Percentiles rank a stretch among this genome's conserved stretches.
phyloP scores from a whole-genome alignment of 2,329 filamentous ascomycete species.

The Eutypella sp. region DNA sequence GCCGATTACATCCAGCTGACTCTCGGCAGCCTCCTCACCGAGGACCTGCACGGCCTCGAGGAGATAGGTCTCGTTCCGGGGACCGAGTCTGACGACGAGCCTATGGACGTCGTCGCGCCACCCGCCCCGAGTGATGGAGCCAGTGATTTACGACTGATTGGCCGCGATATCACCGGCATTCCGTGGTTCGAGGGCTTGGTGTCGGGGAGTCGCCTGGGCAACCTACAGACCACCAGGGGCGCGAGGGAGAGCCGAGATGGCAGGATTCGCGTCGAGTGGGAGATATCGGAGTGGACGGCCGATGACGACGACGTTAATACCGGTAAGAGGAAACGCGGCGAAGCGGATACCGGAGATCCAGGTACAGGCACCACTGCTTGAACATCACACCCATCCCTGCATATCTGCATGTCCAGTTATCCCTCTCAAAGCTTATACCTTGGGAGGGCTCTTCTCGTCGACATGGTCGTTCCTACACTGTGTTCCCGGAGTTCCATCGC shows the following conservation, averaged over 20 bases:
- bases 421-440: background rate
- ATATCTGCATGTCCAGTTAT: background rate
- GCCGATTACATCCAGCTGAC: conserved; percentile 77
- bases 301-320: conserved; percentile 29
- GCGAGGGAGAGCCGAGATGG: conserved; percentile 54
- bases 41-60: conserved; percentile 68
- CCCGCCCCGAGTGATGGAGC: conserved; percentile 26
- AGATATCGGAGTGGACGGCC: conserved; percentile 69
- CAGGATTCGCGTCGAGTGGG: conserved; percentile 69
- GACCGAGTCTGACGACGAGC: conserved; percentile 21
- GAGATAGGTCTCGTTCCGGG: conserved; percentile 68
- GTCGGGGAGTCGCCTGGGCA: conserved; percentile 67
- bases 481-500: no score
- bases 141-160: conserved; percentile 27
- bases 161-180: conserved; percentile 63
- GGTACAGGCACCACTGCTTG: conserved; percentile 4
- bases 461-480: no score
- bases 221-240: conserved; percentile 57
- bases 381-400: background rate
- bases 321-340: conserved; percentile 50
- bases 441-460: no score
- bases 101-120: conserved; percentile 22
- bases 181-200: conserved; percentile 86
- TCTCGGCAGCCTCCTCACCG: conserved; percentile 67
- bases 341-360: conserved; percentile 27